Conservation (phyloP, 306 rosid genomes). For the Vicia sativa region DNA sequence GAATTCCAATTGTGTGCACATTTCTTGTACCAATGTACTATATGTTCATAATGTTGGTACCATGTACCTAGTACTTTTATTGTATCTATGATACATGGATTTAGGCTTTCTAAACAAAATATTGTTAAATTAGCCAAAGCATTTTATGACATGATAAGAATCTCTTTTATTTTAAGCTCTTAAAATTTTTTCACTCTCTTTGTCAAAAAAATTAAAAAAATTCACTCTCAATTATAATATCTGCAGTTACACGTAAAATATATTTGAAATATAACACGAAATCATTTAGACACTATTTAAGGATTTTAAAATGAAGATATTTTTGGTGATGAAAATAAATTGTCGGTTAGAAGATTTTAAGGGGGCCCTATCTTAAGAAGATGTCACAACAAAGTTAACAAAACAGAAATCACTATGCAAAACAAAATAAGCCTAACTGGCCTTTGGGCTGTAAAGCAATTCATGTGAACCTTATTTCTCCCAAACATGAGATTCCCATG, state of each 20-base stretch:
- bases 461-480: conserved; percentile 43
- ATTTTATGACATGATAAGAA: no score
- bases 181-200: no score
- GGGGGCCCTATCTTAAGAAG: conserved; percentile 28
- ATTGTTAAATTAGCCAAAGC: no score
- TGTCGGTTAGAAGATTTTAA: conserved; percentile 35
- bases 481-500: conserved; percentile 42
- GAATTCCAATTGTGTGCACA: conserved; percentile 20
- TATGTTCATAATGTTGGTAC: conserved; percentile 33
- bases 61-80: conserved; percentile 39
- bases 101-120: neutral
- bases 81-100: conserved; percentile 14
- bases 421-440: conserved; percentile 43
- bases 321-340: conserved; percentile 17
- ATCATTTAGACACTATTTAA: no score
- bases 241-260: no score
- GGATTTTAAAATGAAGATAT: conserved; percentile 25
- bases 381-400: conserved; percentile 13
- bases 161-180: no score
- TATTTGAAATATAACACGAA: no score
- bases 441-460: conserved; percentile 42
- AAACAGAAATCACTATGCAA: conserved; percentile 8
- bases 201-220: no score
- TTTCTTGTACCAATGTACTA: conserved; percentile 35
- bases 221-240: no score